These are phyloP conservation scores for Lodderomyces pseudojiufengensis DNA, from an alignment of 1,139 yeast species.

Conservation along the genomic window DNA sequence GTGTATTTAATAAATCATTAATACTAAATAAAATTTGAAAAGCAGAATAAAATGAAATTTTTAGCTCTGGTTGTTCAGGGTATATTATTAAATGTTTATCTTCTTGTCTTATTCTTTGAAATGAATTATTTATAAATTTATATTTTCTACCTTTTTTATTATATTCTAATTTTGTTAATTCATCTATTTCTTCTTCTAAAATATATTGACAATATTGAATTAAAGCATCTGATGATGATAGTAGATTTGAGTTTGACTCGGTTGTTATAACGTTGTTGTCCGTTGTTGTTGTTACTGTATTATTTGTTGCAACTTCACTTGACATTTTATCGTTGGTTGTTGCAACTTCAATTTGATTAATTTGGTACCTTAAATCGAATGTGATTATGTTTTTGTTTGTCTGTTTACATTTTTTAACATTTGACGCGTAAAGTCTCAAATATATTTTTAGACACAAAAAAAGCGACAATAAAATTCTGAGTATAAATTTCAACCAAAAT, in stretches of 20 bases:
- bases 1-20: slow-evolving; percentile 30
- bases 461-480: no score
- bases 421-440: no score
- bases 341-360: no score
- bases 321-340: no score
- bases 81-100: slow-evolving; percentile 48
- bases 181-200: slow-evolving; percentile 22
- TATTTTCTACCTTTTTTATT: slow-evolving; percentile 51
- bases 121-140: slow-evolving; percentile 46
- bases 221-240: slow-evolving; percentile 25
- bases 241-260: slow-evolving; percentile 11
- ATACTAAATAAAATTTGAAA: slow-evolving; percentile 39
- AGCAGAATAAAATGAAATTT: slow-evolving; percentile 41
- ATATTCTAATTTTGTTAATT: slow-evolving; percentile 39
- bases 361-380: no score
- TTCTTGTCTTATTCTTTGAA: slow-evolving; percentile 49
- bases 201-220: slow-evolving; percentile 26
- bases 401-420: no score
- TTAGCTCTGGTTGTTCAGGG: slow-evolving; percentile 31
- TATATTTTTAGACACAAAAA: no score
- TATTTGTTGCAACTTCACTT: no score
- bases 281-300: no score
- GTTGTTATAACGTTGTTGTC: no score
- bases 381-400: no score
- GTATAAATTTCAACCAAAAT: no score